phyloP scores from a whole-genome alignment of 2,329 filamentous ascomycete genomes.

The Aspergillus novoparasiticus region DNA sequence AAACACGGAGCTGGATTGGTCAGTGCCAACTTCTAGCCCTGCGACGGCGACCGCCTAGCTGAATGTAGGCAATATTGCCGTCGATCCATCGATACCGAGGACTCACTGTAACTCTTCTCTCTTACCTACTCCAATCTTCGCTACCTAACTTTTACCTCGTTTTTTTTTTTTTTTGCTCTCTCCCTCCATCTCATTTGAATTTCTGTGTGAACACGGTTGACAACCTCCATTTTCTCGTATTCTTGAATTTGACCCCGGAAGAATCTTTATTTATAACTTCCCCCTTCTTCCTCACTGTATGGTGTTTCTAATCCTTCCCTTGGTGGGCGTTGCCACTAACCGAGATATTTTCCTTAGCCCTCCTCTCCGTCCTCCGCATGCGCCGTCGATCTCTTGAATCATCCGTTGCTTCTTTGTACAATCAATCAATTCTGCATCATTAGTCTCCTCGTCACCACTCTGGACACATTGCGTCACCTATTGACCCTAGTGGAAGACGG shows the following conservation, averaged over 20 bases:
- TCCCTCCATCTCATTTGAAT: background rate
- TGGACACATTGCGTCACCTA: no score
- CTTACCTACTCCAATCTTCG: background rate
- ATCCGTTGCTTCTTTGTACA: background rate
- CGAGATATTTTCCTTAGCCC: background rate
- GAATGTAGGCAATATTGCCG: background rate
- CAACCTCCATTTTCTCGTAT: background rate
- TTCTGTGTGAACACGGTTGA: background rate
- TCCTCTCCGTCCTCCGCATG: background rate
- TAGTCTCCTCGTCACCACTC: background rate
- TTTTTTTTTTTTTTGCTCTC: background rate
- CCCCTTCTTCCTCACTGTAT: background rate
- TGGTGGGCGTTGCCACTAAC: background rate
- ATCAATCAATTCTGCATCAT: background rate
- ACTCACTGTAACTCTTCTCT: no score
- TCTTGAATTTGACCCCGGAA: background rate
- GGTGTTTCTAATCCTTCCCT: background rate
- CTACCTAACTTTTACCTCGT: background rate
- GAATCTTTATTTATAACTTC: background rate
- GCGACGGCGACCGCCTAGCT: background rate
- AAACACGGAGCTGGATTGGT: conserved; percentile 1
- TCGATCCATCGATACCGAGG: background rate
- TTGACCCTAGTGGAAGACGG: no score
- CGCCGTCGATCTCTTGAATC: background rate
- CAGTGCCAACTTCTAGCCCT: conserved; percentile 12